Base-by-base conservation (phyloP, 805 yeast species). In the Candida khao-thaluensis region DNA sequence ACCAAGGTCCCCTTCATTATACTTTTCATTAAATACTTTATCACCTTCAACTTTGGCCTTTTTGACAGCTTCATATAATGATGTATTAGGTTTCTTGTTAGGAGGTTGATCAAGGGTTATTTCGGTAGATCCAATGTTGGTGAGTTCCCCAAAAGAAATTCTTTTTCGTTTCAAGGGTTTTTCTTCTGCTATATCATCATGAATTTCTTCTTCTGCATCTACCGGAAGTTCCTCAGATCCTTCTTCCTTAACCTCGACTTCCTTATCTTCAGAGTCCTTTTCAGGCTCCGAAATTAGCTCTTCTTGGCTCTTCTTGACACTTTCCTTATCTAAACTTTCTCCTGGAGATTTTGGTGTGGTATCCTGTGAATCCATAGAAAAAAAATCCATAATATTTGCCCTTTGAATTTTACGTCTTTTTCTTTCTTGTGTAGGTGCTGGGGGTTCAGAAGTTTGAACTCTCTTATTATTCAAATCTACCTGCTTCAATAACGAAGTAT, bases 351-450 rank as follows among this genome's bases (percentile, higher is more conserved):
- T 5, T n/a, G 28, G 28, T 6, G 7, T 7, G 6, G 22, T 7
- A 20, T 6, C 22, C 22, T 22, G 37, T 9, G 38, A 25, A 20
- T 24, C 32, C 3, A 30, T 9, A 3, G 35, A 24, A 12, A 66
- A 63, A 37, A 66, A 66, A 32, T 63, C 63, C 24, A 64, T 51
- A 12, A 56, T 60, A 35, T 53, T 57, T 2, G 61, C 65, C 28
- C 56, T 54, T 39, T 63, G 62, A 25, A 60, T 53, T 35, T 54
- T 62, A 26, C 63, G 49, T 44, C 70, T 49, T 37, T 62, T 63
- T 21, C 65, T 45, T 18, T 35, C 37, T 21, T 52, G 40, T 11
- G 33, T 36, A 10, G 28, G 28, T 7, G 28, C 23, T 22, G 11
- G 33, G 6, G 25, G 12, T 18, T 20, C 15, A 9, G 5, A 3